Conservation (phyloP, 805 yeast species). For the Pichia occidentalis region DNA sequence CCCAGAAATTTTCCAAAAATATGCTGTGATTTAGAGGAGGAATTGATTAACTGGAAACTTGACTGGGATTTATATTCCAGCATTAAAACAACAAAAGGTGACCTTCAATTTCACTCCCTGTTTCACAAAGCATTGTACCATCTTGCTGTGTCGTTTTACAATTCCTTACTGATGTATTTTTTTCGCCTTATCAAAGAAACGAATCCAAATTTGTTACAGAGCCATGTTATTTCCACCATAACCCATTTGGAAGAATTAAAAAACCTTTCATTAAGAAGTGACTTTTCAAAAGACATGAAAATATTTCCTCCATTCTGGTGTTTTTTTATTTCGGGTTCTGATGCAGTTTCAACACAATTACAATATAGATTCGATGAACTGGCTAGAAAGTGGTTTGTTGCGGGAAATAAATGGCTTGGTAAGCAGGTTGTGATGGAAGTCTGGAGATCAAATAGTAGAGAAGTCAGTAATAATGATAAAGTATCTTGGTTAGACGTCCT, state of each 20-base stretch:
- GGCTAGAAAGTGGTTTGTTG: conserved; percentile 29
- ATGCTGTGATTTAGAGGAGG: conserved; percentile 50
- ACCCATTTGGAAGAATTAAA: conserved; percentile 30
- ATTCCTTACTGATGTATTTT: conserved; percentile 38
- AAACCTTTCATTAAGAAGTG: conserved; percentile 16
- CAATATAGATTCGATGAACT: conserved; percentile 31
- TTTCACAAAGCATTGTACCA: conserved; percentile 38
- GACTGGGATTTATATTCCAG: conserved; percentile 37
- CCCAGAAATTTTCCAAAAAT: conserved; percentile 51
- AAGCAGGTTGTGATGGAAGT: conserved; percentile 48
- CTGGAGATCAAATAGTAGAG: conserved; percentile 38
- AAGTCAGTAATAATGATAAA: conserved; percentile 5
- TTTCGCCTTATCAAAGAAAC: conserved; percentile 40
- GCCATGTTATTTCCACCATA: conserved; percentile 31
- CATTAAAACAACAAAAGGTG: conserved; percentile 9
- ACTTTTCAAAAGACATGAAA: conserved; percentile 19
- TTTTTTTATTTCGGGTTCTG: conserved; percentile 39
- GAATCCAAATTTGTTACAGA: conserved; percentile 32
- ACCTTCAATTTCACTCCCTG: conserved; percentile 27
- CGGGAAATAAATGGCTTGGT: conserved; percentile 45
- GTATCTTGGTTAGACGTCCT: conserved; percentile 47
- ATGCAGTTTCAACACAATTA: conserved; percentile 27
- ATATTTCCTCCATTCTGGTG: conserved; percentile 45
- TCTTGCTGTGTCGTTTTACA: conserved; percentile 36
- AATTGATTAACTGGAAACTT: conserved; percentile 39